These are phyloP conservation scores for Cercospora brassicicola DNA, from an alignment of 2,329 filamentous ascomycete genomes.

Conservation along the genomic window DNA sequence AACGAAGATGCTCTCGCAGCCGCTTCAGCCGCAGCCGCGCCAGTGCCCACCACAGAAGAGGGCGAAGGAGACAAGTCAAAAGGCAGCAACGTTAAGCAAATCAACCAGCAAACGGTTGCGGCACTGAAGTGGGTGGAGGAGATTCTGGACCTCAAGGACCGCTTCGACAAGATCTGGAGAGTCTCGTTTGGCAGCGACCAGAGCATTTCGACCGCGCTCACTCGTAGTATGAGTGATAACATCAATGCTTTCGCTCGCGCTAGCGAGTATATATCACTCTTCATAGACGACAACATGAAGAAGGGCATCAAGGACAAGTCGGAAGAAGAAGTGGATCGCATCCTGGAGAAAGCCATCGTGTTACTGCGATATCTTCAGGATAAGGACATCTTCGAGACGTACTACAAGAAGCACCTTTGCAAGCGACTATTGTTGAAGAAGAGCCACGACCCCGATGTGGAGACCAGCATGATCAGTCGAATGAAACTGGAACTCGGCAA, in stretches of 20 bases:
- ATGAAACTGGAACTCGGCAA: slow-evolving; percentile 98
- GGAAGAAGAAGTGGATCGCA: slow-evolving; percentile 77
- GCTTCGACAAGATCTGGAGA: slow-evolving; percentile 79
- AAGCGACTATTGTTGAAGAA: slow-evolving; percentile 84
- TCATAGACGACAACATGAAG: slow-evolving; percentile 95
- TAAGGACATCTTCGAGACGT: slow-evolving; percentile 92
- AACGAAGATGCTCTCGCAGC: slow-evolving; percentile 65
- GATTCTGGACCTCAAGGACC: slow-evolving; percentile 79
- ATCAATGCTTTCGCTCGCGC: slow-evolving; percentile 84
- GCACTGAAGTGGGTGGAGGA: slow-evolving; percentile 96
- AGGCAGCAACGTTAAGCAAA: slow-evolving; percentile 48
- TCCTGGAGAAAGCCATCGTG: slow-evolving; percentile 85
- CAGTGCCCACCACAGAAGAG: slow-evolving; percentile 53
- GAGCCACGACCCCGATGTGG: slow-evolving; percentile 85
- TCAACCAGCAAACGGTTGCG: slow-evolving; percentile 78
- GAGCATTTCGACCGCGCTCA: slow-evolving; percentile 75
- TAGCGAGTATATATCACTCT: slow-evolving; percentile 91
- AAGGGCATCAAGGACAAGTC: slow-evolving; percentile 91
- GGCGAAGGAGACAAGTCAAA: slow-evolving; percentile 52
- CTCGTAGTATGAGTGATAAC: slow-evolving; percentile 84
- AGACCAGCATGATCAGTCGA: slow-evolving; percentile 91
- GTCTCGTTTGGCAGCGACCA: slow-evolving; percentile 74
- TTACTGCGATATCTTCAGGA: slow-evolving; percentile 85
- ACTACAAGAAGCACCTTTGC: slow-evolving; percentile 96
- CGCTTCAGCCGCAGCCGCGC: slow-evolving; percentile 54